Evolutionary conservation across 23 red algal species (phyloP), one percentile per base, ranked within the genome.

Genomic region (Agarophyton chilense): DNA sequence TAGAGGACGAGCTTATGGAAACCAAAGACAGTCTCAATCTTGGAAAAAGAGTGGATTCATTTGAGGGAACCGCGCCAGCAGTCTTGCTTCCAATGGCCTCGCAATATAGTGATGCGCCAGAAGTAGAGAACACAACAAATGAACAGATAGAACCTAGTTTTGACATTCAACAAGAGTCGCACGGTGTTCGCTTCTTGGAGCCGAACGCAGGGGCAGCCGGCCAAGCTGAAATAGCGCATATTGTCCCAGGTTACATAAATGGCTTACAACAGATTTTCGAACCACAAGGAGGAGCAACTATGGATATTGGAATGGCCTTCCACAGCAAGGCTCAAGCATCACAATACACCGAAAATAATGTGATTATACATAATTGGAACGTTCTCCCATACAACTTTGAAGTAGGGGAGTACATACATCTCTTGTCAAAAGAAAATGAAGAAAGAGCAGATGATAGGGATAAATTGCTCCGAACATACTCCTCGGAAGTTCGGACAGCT

Each of bases 321-420:
- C 55, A 21, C 17, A 8, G 21, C 10, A 42, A 70, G 36, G 38
- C 18, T 42, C 32, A 70, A 40, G 32, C 40, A 42, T 22, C 64
- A 6, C 40, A 36, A 4, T 70, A 70, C 34, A 42, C 36, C 34
- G 34, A 36, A 70, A 33, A 40, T 6, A 33, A 70, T 70, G n/a
- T 42, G 6, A 70, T 70, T 41, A 33, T 70, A 70, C 64, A 70
- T 41, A 70, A 70, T 26, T 70, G 64, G 64, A 70, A 70, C 2
- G 64, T 41, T 70, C 64, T 70, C 40, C 64, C 64, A 18, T 1
- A 1, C 18, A 33, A 70, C 40, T 70, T 40, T 26, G 64, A 70
- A 26, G n/a, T 70, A 28, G 64, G 64, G 40, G 64, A 70, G 40
- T 22, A 70, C n/a, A 41, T 33, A 36, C 28, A 70, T 26, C 64